Evolutionary conservation across 495 filamentous ascomycete genomes (phyloP), one percentile per base, ranked within the genome.

Genomic region (Aspergillus sclerotiicarbonarius): DNA sequence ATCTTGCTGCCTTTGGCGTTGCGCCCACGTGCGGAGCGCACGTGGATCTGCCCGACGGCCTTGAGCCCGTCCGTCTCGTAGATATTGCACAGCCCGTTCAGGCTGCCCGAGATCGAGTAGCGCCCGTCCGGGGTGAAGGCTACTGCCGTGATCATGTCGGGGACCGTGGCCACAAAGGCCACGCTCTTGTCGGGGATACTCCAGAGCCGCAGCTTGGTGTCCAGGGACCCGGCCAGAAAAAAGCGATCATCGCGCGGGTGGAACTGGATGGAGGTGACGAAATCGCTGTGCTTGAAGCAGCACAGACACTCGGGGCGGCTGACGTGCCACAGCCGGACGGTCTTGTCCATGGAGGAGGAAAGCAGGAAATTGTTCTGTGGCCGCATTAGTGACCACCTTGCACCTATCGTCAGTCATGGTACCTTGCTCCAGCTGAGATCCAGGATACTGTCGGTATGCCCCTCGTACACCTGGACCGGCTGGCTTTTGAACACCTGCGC

Each of bases 1-100:
- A 99, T 96, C 72, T 98, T 98, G 72, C 90, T 96, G 8, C 94
- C 93, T 71, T 94, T 96, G 1, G 93, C 90, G 63, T 97, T 98
- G 65, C 90, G 90, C 0, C 94, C 95, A 30, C 91, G 85, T 13
- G 90, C 87, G 4, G 92, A 96, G 50, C 91, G 84, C 19, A 96
- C 92, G 60, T 96, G 92, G 18, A 97, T 85, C 65, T 96, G 91
- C 6, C 85, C 86, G 58, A 87, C 83, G 35, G 86, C 84, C 65
- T 90, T 95, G 46, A 99, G 72, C 0, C 91, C 91, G 62, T 99
- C 94, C 0, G 95, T 98, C 62, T 98, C 91, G 70, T 96, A 97
- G 67, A 98, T 94, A 61, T 90, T 82, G 64, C 92, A 96, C 15
- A 92, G 68, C 0, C 94, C 95, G 58, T 87, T 91, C 15, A 96